These are phyloP conservation scores for Candida ulmi DNA, from an alignment of 805 yeast genomes.

Conservation along the genomic window DNA sequence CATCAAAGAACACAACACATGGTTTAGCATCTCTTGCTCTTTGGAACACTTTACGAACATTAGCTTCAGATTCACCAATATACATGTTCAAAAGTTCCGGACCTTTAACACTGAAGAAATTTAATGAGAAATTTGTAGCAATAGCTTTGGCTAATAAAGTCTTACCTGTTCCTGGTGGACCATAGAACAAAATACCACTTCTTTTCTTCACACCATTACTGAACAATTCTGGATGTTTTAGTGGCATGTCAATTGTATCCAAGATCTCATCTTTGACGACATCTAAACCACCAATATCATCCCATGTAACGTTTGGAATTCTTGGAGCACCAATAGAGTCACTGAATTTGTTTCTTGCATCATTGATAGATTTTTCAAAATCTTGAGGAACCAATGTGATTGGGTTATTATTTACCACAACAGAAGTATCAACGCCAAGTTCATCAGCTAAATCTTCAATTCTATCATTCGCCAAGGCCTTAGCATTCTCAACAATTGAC, in stretches of 20 bases:
- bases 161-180: constrained; percentile 99
- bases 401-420: constrained; percentile 39
- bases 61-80: constrained; percentile 97
- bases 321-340: constrained; percentile 96
- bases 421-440: constrained; percentile 5
- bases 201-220: constrained; percentile 86
- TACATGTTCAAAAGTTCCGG: constrained; percentile 97
- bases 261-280: constrained; percentile 85
- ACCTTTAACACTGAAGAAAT: constrained; percentile 95
- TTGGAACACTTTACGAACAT: constrained; percentile 90
- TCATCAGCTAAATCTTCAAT: constrained; percentile 26
- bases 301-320: constrained; percentile 94
- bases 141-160: constrained; percentile 94
- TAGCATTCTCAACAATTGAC: constrained; percentile 65
- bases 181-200: constrained; percentile 91
- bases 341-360: constrained; percentile 81
- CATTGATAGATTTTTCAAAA: constrained; percentile 64
- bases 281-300: constrained; percentile 94
- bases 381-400: constrained; percentile 52
- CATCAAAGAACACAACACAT: constrained; percentile 96
- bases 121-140: constrained; percentile 90
- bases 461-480: constrained; percentile 49
- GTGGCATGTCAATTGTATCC: constrained; percentile 94
- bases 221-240: constrained; percentile 88
- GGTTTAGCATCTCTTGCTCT: constrained; percentile 95